Evolutionary conservation across 495 filamentous ascomycete genomes (phyloP).

Genomic region (Chaetomium cochliodes): DNA sequence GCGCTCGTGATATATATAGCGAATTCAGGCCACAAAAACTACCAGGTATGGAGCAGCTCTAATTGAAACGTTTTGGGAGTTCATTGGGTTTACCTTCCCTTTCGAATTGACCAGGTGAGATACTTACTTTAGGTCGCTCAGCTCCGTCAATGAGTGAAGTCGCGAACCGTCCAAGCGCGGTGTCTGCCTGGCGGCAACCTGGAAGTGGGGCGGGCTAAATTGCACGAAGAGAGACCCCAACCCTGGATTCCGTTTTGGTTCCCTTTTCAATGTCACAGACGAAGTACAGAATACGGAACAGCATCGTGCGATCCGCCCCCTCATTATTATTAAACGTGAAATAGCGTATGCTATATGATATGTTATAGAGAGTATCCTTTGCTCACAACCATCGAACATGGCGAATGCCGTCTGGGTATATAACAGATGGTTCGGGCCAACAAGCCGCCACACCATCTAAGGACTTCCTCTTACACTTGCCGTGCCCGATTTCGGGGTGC

Average conservation of each 20-base stretch:
- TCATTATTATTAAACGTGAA: neutral
- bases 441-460: slow-evolving; percentile 6
- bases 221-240: slow-evolving; percentile 13
- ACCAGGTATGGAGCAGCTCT: neutral
- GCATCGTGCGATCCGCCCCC: no score
- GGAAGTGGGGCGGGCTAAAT: slow-evolving; percentile 4
- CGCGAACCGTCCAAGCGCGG: neutral
- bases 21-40: neutral
- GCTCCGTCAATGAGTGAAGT: neutral
- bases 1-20: neutral
- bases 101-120: neutral
- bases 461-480: slow-evolving; percentile 3
- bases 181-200: slow-evolving; percentile 2
- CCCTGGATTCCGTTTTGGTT: neutral
- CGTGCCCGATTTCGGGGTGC: slow-evolving; percentile 33
- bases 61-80: neutral
- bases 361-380: neutral
- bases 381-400: neutral
- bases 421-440: neutral
- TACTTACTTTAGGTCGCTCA: no score
- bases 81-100: neutral
- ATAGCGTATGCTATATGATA: neutral
- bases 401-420: neutral
- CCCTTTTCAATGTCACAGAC: no score
- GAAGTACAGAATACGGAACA: no score